phyloP scores from a whole-genome alignment of 768 basidiomycete genomes.

The Mycena chlorophos region DNA sequence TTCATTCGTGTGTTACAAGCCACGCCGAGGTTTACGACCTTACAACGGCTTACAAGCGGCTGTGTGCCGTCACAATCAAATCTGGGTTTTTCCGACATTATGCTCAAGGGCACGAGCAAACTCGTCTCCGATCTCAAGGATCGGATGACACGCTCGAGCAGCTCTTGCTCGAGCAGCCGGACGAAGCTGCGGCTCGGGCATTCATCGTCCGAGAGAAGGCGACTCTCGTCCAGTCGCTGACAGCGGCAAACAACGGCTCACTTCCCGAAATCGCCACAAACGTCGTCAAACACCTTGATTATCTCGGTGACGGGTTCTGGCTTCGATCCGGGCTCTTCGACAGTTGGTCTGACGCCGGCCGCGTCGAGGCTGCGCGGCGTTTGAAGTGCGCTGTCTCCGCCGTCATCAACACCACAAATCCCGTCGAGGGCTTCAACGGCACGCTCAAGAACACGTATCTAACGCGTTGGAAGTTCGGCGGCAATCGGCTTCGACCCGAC shows the following conservation, averaged over 20 bases:
- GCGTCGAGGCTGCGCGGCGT: constrained; percentile 25
- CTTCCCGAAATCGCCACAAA: background rate
- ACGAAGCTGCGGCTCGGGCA: background rate
- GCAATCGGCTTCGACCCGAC: constrained; percentile 29
- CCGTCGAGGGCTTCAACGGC: constrained; percentile 41
- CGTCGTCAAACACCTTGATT: constrained; percentile 24
- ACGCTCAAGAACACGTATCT: constrained; percentile 35
- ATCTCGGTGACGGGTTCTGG: constrained; percentile 27
- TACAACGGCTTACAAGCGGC: too few relatives aligned
- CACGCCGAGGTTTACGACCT: too few relatives aligned
- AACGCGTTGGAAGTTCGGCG: constrained; percentile 26
- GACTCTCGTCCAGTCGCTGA: background rate
- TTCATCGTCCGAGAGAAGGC: background rate
- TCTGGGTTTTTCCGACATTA: too few relatives aligned
- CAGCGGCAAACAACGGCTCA: background rate
- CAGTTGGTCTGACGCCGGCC: constrained; percentile 34
- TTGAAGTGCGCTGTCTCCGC: constrained; percentile 26
- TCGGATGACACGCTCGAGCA: background rate
- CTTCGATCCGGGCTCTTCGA: constrained; percentile 29
- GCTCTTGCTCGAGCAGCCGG: background rate
- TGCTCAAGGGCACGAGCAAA: constrained; percentile 5
- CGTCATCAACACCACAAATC: constrained; percentile 40
- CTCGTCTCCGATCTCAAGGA: background rate
- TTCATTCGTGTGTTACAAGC: too few relatives aligned
- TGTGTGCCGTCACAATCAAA: too few relatives aligned